Percentiles rank a stretch among this genome's conserved stretches.
These are phyloP conservation scores for Mycosphaerelloides madeirae DNA, from an alignment of 2,329 filamentous ascomycete species.

Conservation along the genomic window DNA sequence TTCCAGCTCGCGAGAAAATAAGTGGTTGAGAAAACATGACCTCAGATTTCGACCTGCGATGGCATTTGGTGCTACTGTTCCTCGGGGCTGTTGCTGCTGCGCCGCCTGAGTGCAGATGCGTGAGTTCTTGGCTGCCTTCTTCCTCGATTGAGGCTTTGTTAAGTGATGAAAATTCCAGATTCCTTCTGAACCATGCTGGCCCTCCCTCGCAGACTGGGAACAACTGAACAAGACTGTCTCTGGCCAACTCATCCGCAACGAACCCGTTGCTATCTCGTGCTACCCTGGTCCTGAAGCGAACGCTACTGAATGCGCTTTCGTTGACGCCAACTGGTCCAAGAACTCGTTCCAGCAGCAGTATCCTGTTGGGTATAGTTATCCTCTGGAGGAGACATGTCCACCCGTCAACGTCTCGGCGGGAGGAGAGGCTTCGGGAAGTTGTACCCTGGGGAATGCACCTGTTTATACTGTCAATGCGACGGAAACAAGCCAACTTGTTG, in stretches of 20 bases:
- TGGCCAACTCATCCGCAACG: constrained; percentile 32
- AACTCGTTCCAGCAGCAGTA: constrained; percentile 25
- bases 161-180: no score
- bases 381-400: constrained; percentile 23
- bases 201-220: constrained; percentile 27
- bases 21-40: no score
- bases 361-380: constrained; percentile 29
- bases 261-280: constrained; percentile 33
- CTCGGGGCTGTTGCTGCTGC: no score
- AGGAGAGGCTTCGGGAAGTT: no score
- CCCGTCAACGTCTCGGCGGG: constrained; percentile 20
- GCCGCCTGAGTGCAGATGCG: no score
- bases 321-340: constrained; percentile 25
- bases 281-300: constrained; percentile 30
- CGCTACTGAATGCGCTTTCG: constrained; percentile 22
- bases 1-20: no score
- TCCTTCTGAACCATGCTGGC: constrained; percentile 33
- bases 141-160: no score
- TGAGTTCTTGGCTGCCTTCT: no score
- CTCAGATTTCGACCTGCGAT: no score
- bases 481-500: neutral
- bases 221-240: constrained; percentile 32
- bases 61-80: no score
- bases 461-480: constrained; percentile 7
- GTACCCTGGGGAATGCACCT: constrained; percentile 23